Evolutionary conservation across 2,329 filamentous ascomycete genomes (phyloP), one percentile per base, ranked within the genome.

Genomic region (Epichloe sibirici): DNA sequence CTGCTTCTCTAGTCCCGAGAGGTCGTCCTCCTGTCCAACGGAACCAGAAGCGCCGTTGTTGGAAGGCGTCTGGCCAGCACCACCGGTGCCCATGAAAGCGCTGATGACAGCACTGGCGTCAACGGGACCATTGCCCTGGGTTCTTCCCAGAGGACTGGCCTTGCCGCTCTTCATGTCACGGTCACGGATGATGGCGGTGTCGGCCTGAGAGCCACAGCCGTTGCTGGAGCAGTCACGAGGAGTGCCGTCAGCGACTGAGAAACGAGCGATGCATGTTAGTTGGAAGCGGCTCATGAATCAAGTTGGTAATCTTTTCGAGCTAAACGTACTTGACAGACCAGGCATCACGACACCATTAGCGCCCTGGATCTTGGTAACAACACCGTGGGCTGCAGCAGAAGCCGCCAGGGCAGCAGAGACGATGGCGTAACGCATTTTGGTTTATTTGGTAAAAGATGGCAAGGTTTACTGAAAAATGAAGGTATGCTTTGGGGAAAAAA

Each of bases 161-260:
- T 74, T 71, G 60, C 69, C 71, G 48, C 69, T 74, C 40, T 69
- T 68, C 53, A 86, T 73, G 67, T 85, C 82, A 12, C 70, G 66
- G 55, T 77, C 67, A 39, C 82, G 78, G 67, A 86, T 84, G 71
- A 86, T 84, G 65, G 82, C 74, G n/a, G 83, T 86, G 62, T 86
- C 83, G 54, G 76, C 79, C 65, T 86, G 77, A n/a, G 82, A 76
- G 54, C 82, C 83, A 62, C 81, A 85, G 45, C 65, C 57, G 59
- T 82, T 79, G 60, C 70, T 71, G 49, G 77, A 71, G 66, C 82
- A 86, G 68, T 86, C 81, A 62, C 83, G 81, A 49, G 82, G 83
- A 56, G 82, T 85, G 60, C 81, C 82, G 56, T 86, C 82, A 46
- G 73, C 71, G 57, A 85, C 78, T 74, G 25, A n/a, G 38, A 15